phyloP scores from a whole-genome alignment of 2,329 filamentous ascomycete species.

The Ascochyta lentis region DNA sequence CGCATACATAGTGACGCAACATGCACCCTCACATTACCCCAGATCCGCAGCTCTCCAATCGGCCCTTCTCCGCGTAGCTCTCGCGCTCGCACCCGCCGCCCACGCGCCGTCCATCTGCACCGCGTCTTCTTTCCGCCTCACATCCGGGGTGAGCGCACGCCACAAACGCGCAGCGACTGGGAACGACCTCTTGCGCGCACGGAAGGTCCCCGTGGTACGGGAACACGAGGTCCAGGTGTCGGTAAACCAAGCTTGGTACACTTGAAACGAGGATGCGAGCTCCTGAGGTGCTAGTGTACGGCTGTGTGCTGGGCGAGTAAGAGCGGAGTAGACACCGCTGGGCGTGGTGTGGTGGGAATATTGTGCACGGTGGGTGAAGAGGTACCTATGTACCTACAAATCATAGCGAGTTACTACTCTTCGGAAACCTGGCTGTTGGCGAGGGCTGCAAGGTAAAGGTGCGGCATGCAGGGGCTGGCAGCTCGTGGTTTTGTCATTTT shows the following conservation, averaged over 20 bases:
- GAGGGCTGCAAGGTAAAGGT: background rate
- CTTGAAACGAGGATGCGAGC: slow-evolving; percentile 4
- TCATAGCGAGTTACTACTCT: background rate
- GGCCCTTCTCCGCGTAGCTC: background rate
- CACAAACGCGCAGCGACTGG: slow-evolving; percentile 1
- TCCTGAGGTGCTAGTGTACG: background rate
- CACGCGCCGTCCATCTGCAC: background rate
- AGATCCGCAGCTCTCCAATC: background rate
- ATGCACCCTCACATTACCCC: slow-evolving; percentile 1
- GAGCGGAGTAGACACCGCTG: slow-evolving; percentile 1
- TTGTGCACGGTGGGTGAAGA: background rate
- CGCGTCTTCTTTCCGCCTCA: slow-evolving; percentile 6
- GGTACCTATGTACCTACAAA: background rate
- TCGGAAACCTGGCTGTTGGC: background rate
- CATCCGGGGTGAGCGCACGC: background rate
- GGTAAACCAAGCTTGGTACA: slow-evolving; percentile 1
- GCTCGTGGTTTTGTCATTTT: no score
- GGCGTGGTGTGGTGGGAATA: background rate
- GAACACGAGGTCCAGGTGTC: background rate
- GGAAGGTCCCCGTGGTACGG: background rate
- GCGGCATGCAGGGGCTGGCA: no score
- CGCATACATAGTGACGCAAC: background rate
- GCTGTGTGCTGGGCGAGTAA: slow-evolving; percentile 1
- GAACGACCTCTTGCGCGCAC: slow-evolving; percentile 1
- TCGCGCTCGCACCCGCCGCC: background rate